Base-by-base conservation (phyloP, 805 yeast genomes). In the Saturnispora zaruensis region DNA sequence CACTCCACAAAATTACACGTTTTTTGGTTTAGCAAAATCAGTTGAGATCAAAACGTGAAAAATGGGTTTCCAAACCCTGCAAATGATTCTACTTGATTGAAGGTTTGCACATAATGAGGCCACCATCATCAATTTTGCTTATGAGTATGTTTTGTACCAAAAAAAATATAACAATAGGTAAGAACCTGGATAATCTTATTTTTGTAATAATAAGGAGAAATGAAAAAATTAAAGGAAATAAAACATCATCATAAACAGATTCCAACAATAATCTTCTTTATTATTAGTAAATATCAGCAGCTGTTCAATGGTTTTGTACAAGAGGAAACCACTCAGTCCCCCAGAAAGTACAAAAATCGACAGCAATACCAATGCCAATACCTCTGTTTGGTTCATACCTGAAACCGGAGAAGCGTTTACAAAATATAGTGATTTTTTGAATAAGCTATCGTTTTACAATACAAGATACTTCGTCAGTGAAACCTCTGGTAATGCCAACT, bases 381-480 rank as follows among this genome's bases (percentile, higher is more conserved):
- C 81, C 5, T 79, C 80, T 47, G 95, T 89, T 2, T 93, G 89
- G 87, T 73, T 71, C 57, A 89, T 91, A 46, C 80, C 84, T 9
- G 82, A 82, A 57, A 93, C 98, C 1, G 82, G 82, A 48, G 99
- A 91, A 70, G 91, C 95, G 88, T 93, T 89, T 64, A 57, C 70
- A 13, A 71, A 72, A 5, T 91, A 93, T 64, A 87, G 84, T 48
- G 88, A 82, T 8, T 91, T 87, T 59, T 69, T 93, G 45, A 68
- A 68, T 21, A 69, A 91, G 49, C 67, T 85, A 72, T 88, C 85
- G 63, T 85, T 83, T 66, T 86, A 85, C 64, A 75, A 75, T 52
- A 73, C 77, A 46, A 81, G 80, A 57, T 86, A 87, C 64, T 93
- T 93, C 67, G 93, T 89, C 11, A 93, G 98, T 69, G 99, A 93